These are phyloP conservation scores for Pseudopithomyces chartarum DNA, from an alignment of 2,329 filamentous ascomycete genomes.

Conservation along the genomic window DNA sequence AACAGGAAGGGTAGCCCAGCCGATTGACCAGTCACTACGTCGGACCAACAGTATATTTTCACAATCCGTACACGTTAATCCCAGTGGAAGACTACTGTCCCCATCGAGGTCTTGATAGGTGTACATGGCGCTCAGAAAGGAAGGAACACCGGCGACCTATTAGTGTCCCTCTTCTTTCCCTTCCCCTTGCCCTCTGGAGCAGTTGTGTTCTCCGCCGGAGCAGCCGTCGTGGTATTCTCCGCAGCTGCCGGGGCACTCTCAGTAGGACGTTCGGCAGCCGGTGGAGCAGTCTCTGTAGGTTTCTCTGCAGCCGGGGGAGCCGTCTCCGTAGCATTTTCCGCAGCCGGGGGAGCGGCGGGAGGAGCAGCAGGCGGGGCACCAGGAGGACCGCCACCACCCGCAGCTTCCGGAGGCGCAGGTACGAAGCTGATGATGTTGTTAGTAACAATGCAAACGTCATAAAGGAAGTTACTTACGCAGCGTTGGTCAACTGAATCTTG, in stretches of 20 bases:
- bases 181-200: not conserved
- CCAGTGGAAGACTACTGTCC: not conserved
- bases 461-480: constrained; percentile 25
- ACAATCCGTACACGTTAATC: not conserved
- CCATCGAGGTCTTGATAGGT: too few species aligned
- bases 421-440: not conserved
- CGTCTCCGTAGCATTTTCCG: too few species aligned
- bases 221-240: not conserved
- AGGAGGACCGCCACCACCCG: not conserved
- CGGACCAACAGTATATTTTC: not conserved
- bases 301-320: not conserved
- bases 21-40: not conserved
- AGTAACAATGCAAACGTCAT: not conserved
- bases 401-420: not conserved
- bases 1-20: not conserved
- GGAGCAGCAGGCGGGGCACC: not conserved
- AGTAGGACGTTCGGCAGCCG: not conserved
- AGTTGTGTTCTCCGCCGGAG: not conserved
- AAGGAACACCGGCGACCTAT: not conserved
- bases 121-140: not conserved
- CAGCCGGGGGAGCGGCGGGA: not conserved
- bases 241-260: not conserved
- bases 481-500: constrained; percentile 26
- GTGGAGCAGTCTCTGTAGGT: too few species aligned
- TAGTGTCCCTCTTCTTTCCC: not conserved